Base-by-base conservation (phyloP, 306 rosid species). In the Abrus pulchellus region DNA sequence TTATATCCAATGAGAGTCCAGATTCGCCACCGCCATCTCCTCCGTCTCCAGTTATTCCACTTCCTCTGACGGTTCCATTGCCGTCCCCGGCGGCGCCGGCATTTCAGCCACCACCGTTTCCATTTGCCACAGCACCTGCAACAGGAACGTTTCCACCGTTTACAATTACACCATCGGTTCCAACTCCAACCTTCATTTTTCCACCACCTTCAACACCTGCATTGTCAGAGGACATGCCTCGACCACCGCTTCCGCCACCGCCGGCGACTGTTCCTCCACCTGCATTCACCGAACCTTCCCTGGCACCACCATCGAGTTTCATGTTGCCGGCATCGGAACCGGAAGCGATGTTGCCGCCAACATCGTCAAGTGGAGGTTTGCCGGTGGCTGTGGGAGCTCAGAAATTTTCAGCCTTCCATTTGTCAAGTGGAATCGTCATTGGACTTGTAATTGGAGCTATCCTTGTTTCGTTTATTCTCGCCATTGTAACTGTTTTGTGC, bases 381-480 rank as follows among this genome's bases (percentile, higher is more conserved):
- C 88, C 88, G 29, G 68, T 69, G 11, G 78, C 86, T 4, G 82
- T 80, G 80, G 71, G 84, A 63, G 64, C 79, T 60, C 66, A 68
- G 49, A 85, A 85, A 54, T 56, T 56, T 8, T 40, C 59, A 47
- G 6, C 36, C 3, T 66, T 62, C 45, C 68, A 77, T 14, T 13
- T 54, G 47, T 44, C 85, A 43, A 57, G 68, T 48, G 85, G 85
- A 36, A 48, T 86, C 7, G 52, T 76, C 6, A 9, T 64, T 57
- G 94, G 88, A 30, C 71, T 72, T 28, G 56, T 65, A 10, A 48
- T 75, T 49, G 87, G 68, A 14, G 74, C 76, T 75, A 32, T 86
- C 48, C 20, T 77, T 6, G 2, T 76, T 53, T 70, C 40, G 1
- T 27, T 86, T 63, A 40, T 73, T 44, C 55, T 89, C 12, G 73